These are phyloP conservation scores for Lachnellula suecica DNA, from an alignment of 2,329 filamentous ascomycete genomes.

Conservation along the genomic window DNA sequence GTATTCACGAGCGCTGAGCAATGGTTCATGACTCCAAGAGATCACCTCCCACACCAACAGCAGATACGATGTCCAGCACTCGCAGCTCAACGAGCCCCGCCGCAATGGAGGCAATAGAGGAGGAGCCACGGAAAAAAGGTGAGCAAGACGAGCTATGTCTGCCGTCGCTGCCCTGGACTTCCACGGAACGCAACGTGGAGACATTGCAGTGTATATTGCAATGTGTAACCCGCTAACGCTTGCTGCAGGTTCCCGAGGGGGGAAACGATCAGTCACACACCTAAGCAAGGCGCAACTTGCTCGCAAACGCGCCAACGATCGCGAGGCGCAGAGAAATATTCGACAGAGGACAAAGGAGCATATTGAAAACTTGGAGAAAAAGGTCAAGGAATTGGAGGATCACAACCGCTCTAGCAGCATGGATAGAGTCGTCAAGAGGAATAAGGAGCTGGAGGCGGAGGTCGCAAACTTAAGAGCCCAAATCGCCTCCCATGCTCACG, in stretches of 20 bases:
- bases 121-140: slow-evolving; percentile 21
- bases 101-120: slow-evolving; percentile 7
- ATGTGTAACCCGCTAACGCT: not conserved
- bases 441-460: slow-evolving; percentile 30
- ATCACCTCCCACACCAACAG: slow-evolving; percentile 3
- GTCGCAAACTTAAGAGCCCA: slow-evolving; percentile 28
- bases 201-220: not conserved
- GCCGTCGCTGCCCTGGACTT: not conserved
- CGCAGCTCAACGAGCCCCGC: slow-evolving; percentile 15
- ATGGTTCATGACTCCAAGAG: slow-evolving; percentile 6
- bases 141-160: not conserved
- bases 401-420: slow-evolving; percentile 38
- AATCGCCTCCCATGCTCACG: slow-evolving; percentile 16
- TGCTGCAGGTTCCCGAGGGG: slow-evolving; percentile 36
- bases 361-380: slow-evolving; percentile 49
- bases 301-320: slow-evolving; percentile 87
- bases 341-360: slow-evolving; percentile 82
- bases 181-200: not conserved
- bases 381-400: slow-evolving; percentile 31
- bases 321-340: slow-evolving; percentile 87
- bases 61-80: slow-evolving; percentile 12
- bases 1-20: not conserved
- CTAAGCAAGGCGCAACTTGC: slow-evolving; percentile 85
- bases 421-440: slow-evolving; percentile 36
- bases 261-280: slow-evolving; percentile 78